phyloP scores from a whole-genome alignment of 306 rosid species.

The Pachyrhizus erosus region DNA sequence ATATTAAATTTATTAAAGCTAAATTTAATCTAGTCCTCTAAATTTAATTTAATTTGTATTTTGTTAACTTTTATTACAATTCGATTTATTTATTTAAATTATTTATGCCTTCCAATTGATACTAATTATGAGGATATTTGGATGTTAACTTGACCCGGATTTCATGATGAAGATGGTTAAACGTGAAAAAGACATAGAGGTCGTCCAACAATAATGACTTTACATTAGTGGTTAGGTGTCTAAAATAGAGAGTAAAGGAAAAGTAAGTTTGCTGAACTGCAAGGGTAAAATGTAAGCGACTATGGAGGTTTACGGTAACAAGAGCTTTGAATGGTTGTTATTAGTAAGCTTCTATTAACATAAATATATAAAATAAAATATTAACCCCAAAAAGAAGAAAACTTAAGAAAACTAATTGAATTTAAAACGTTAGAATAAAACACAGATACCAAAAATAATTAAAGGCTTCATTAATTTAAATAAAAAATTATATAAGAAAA shows the following conservation, averaged over 20 bases:
- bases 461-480: no score
- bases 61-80: no score
- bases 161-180: neutral
- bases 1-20: no score
- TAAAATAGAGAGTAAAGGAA: neutral
- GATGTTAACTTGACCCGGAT: no score
- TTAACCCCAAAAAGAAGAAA: neutral
- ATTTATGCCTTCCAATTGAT: no score
- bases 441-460: no score
- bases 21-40: no score
- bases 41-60: no score
- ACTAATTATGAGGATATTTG: no score
- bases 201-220: neutral
- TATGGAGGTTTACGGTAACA: no score
- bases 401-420: neutral
- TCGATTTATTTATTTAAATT: no score
- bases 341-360: neutral
- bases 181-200: neutral
- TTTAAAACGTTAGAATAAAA: no score
- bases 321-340: neutral
- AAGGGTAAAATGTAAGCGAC: neutral
- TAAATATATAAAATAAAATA: neutral
- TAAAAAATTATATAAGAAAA: neutral
- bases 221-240: neutral
- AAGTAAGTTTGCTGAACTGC: neutral